phyloP scores from a whole-genome alignment of 345 rosid species.

The Excoecaria agallocha region DNA sequence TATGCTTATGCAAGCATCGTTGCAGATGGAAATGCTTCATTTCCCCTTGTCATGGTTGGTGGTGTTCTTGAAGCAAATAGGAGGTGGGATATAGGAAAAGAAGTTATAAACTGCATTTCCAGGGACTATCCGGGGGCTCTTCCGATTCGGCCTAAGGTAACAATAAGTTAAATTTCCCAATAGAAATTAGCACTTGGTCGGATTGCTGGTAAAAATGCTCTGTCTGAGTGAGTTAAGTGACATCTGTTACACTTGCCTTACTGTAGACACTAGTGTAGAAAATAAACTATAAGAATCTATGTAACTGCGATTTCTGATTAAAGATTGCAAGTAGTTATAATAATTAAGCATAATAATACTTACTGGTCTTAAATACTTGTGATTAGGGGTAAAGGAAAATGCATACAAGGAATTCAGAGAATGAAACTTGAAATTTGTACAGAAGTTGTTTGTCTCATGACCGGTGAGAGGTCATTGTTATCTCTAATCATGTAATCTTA shows the following conservation, averaged over 20 bases:
- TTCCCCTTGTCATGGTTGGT: conserved; percentile 80
- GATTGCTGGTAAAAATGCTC: neutral
- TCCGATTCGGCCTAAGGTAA: conserved; percentile 67
- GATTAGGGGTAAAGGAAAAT: neutral
- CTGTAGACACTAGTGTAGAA: neutral
- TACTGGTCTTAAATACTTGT: neutral
- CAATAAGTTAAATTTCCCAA: neutral
- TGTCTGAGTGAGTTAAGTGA: neutral
- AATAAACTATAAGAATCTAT: neutral
- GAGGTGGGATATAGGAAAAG: conserved; percentile 72
- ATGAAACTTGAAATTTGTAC: neutral
- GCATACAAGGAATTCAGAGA: neutral
- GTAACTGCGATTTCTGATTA: neutral
- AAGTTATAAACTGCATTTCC: conserved; percentile 51
- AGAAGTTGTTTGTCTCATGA: neutral
- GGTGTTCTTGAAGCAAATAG: conserved; percentile 68
- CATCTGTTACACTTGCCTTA: neutral
- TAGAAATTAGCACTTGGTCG: neutral
- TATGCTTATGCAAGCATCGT: neutral
- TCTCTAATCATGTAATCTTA: neutral
- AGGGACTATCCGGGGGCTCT: conserved; percentile 47
- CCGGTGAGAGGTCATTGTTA: neutral
- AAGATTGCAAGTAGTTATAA: neutral
- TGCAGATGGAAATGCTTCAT: conserved; percentile 57
- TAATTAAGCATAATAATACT: neutral